These are phyloP conservation scores for Candida arabinofermentans DNA, from an alignment of 805 yeast genomes.

Conservation along the genomic window DNA sequence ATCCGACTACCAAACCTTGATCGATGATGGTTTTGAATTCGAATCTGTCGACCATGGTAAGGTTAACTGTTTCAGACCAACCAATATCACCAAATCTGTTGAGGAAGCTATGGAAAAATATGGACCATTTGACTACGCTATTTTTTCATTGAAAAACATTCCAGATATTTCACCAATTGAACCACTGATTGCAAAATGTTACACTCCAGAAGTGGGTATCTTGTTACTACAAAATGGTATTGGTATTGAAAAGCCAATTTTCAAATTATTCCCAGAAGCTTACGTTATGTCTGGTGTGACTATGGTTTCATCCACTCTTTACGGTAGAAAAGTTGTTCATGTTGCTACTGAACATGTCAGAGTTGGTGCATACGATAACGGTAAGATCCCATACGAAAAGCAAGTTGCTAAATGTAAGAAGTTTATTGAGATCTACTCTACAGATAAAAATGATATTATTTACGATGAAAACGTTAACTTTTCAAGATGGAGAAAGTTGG, in stretches of 20 bases:
- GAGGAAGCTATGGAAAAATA: constrained; percentile 41
- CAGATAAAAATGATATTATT: constrained; percentile 24
- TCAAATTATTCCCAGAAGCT: constrained; percentile 31
- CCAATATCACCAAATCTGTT: constrained; percentile 35
- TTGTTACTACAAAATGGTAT: constrained; percentile 39
- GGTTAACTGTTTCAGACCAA: constrained; percentile 51
- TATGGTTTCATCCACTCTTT: constrained; percentile 33
- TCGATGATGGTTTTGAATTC: constrained; percentile 51
- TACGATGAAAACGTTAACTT: constrained; percentile 35
- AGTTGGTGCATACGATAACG: constrained; percentile 36
- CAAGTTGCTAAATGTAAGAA: constrained; percentile 30
- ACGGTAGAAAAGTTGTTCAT: constrained; percentile 31
- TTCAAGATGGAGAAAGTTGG: constrained; percentile 43
- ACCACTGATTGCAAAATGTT: constrained; percentile 23
- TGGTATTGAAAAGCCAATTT: constrained; percentile 34
- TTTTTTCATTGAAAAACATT: constrained; percentile 59
- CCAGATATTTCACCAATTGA: constrained; percentile 58
- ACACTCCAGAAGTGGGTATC: constrained; percentile 30
- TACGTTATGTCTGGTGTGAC: constrained; percentile 38
- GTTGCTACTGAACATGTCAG: constrained; percentile 31
- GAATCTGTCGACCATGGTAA: constrained; percentile 62
- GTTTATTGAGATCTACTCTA: constrained; percentile 33
- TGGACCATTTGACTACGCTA: constrained; percentile 48
- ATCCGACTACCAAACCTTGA: constrained; percentile 55
- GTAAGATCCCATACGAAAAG: constrained; percentile 18